phyloP scores from a whole-genome alignment of 345 rosid genomes.

The Euphorbia peplus region DNA sequence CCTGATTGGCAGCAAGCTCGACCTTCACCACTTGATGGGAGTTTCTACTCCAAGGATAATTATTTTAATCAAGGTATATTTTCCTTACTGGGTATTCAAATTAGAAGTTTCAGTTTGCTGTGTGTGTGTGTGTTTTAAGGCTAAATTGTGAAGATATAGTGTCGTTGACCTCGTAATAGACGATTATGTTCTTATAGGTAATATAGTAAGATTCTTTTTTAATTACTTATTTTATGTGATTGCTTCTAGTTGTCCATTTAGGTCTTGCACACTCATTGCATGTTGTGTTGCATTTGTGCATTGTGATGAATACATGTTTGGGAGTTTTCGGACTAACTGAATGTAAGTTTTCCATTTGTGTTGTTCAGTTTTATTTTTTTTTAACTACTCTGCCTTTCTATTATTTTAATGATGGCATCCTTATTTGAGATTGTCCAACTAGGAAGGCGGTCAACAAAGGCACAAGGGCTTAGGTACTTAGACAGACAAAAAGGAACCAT shows the following conservation, averaged over 20 bases:
- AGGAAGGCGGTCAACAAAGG: neutral
- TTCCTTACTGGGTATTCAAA: neutral
- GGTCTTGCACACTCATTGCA: neutral
- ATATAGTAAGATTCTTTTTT: neutral
- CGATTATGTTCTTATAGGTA: neutral
- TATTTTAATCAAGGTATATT: slow-evolving; percentile 38
- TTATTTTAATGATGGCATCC: neutral
- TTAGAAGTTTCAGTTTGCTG: neutral
- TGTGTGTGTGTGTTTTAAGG: no score
- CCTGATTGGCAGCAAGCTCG: slow-evolving; percentile 28
- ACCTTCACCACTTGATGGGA: slow-evolving; percentile 22
- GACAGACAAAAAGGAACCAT: neutral
- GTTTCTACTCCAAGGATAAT: slow-evolving; percentile 27
- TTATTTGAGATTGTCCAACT: neutral
- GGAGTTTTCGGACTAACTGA: neutral
- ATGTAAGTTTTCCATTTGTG: neutral
- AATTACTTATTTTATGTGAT: neutral
- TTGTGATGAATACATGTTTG: neutral
- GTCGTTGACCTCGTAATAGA: neutral
- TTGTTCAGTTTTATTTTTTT: neutral
- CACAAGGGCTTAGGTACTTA: neutral
- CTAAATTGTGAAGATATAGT: neutral
- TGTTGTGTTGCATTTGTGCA: neutral
- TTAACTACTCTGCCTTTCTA: neutral
- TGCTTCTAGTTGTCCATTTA: neutral